Conservation (phyloP, 164 flowering plant genomes). For the Vitis riparia region DNA sequence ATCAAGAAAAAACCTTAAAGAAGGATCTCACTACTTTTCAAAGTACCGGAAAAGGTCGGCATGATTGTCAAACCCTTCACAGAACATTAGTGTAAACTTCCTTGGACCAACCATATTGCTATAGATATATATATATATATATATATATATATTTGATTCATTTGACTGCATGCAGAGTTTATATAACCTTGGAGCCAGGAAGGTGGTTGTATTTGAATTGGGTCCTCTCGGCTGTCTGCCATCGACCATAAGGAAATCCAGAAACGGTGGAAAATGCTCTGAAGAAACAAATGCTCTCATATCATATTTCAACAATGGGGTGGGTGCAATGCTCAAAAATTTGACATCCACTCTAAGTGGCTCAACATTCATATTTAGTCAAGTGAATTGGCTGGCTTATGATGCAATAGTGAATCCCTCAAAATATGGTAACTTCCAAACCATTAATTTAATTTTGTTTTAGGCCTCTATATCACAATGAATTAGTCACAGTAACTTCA, state of each 20-base stretch:
- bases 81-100: too few species aligned
- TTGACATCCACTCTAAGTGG: slow-evolving; percentile 28
- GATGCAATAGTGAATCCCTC: slow-evolving; percentile 36
- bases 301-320: slow-evolving; percentile 28
- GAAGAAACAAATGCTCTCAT: slow-evolving; percentile 35
- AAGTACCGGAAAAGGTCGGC: too few species aligned
- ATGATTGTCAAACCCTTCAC: too few species aligned
- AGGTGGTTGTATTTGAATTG: slow-evolving; percentile 33
- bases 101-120: not conserved
- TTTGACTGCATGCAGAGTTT: slow-evolving; percentile 26
- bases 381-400: slow-evolving; percentile 21
- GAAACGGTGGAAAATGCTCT: slow-evolving; percentile 32
- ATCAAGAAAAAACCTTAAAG: too few species aligned
- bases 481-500: not conserved
- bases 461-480: not conserved
- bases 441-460: not conserved
- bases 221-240: slow-evolving; percentile 49
- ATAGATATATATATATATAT: too few species aligned
- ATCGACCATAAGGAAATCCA: slow-evolving; percentile 12
- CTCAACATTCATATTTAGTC: slow-evolving; percentile 38
- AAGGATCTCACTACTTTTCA: too few species aligned
- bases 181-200: slow-evolving; percentile 36
- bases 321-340: slow-evolving; percentile 28
- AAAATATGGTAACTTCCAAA: slow-evolving; percentile 35
- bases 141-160: not conserved